Percentiles rank a stretch among this genome's conserved stretches.
These are phyloP conservation scores for Aspergillus niger DNA, from an alignment of 2,329 filamentous ascomycete species.

Conservation along the genomic window DNA sequence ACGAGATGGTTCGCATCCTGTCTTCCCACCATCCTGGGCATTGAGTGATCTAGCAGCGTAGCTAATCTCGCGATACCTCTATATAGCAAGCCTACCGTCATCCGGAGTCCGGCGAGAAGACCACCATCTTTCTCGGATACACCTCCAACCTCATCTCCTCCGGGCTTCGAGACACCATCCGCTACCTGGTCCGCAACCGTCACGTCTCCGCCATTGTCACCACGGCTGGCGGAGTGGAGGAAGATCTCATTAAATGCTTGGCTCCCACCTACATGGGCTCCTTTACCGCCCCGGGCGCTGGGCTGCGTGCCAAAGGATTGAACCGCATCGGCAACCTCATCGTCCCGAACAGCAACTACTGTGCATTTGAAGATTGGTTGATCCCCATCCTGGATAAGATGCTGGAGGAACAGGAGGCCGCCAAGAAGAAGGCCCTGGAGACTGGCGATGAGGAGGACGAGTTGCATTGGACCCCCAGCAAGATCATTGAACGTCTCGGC, in stretches of 20 bases:
- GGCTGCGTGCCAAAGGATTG: constrained; percentile 78
- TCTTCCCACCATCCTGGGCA: not conserved
- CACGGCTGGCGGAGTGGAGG: constrained; percentile 91
- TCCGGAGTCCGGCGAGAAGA: constrained; percentile 73
- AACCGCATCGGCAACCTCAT: constrained; percentile 96
- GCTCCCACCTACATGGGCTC: constrained; percentile 90
- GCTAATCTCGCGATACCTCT: constrained; percentile 12
- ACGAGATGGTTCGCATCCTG: constrained; percentile 75
- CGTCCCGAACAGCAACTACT: constrained; percentile 97
- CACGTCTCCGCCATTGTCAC: constrained; percentile 94
- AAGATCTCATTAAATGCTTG: constrained; percentile 98
- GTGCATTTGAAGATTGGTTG: constrained; percentile 96
- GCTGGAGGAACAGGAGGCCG: constrained; percentile 88
- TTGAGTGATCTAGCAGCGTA: not conserved
- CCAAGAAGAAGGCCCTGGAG: constrained; percentile 57
- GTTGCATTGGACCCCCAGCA: constrained; percentile 90
- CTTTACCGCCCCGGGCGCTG: constrained; percentile 75
- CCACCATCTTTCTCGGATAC: constrained; percentile 96
- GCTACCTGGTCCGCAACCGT: constrained; percentile 88
- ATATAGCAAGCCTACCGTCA: constrained; percentile 75
- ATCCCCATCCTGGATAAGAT: constrained; percentile 92
- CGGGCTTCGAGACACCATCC: constrained; percentile 84
- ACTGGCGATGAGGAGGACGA: constrained; percentile 59
- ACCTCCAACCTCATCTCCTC: constrained; percentile 98
- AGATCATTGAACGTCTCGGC: constrained; percentile 84